Base-by-base conservation (phyloP, 2,329 filamentous ascomycete species). In the Colletotrichum trifolii region DNA sequence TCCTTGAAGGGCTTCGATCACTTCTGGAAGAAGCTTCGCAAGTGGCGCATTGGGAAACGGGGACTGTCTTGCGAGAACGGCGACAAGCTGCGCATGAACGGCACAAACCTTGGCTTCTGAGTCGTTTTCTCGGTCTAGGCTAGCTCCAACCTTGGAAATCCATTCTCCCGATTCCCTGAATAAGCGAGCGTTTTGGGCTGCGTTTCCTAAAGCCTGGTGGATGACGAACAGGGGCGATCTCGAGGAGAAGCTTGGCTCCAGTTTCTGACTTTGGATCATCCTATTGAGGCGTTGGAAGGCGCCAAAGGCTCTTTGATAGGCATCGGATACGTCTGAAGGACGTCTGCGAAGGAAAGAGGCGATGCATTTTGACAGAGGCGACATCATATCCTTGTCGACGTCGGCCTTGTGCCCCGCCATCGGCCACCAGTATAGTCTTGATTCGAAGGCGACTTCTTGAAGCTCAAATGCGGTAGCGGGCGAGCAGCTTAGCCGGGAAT, bases 381-480 rank as follows among this genome's bases (percentile, higher is more conserved):
- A 81, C n/a, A 90, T 71, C 7, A 94, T 75, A 12, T 93, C 90
- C 61, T 87, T 88, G 40, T 88, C 84, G 5, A 84, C 73, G 62
- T 90, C 84, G 1, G 84, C 85, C 64, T 84, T 74, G 70, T 92
- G 89, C 2, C 83, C 81, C 7, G 85, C 85, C 62, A 92, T 71
- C 46, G 76, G 80, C 90, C 91, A 93, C 84, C 88, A 92, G 46
- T 81, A 78, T n/a, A 89, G 75, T 36, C 90, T 85, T 8, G 84
- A 79, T 33, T 83, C 81, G 43, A 94, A 82, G 9, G 88, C 90
- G 1, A 91, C 74, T 1, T 82, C 78, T 69, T 94, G 91, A 1
- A 93, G 74, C 66, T 86, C 83, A 54, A 94, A 83, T 2, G 86
- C 85, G 2, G 80, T 75, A 25, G 82, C 78, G 1, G 91, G 89